Base-by-base conservation (phyloP, 2,329 filamentous ascomycete genomes). In the Microsporum audouinii region DNA sequence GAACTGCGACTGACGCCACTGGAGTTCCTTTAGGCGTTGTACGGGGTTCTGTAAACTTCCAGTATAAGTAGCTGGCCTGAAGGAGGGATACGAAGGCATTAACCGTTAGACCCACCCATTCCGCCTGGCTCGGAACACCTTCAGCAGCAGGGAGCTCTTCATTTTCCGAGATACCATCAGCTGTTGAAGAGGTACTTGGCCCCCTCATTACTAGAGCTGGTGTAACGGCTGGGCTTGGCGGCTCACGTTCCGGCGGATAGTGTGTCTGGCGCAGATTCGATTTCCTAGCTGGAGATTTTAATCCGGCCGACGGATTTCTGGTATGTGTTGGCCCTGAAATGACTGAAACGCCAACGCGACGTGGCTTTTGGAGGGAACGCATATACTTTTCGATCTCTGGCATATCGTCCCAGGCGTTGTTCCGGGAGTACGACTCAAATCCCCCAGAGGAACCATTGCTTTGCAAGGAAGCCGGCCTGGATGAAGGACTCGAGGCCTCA, bases 391-490 rank as follows among this genome's bases (percentile, higher is more conserved):
- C 86, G 68, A 99, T 99, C 66, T 89, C 88, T 10, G 89, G 88
- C 59, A 95, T 83, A 59, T 89, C 88, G 69, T 99, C 94, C 94
- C 94, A 99, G 14, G 90, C 91, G 73, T 97, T 99, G 58, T 80
- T 83, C 55, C 85, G 82, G n/a, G 49, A 33, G 29, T 53, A 53
- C 49, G 49, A 53, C 5, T 53, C 49, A 33, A 53, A 33, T 5
- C 49, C 49, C 8, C 12, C 6, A 8, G 43, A 27, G 1, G 43
- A 1, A 3, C 23, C 10, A 23, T 33, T 27, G 3, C 10, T 12
- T 1, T 1, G 4, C 14, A 6, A n/a, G 49, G 27, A 6, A 34
- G 33, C 10, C 29, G 27, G 31, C 27, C 31, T 12, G 6, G 49
- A 8, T 5, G 31, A 53, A 14, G 49, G 36, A 33, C 12, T 34